Evolutionary conservation across 2,329 filamentous ascomycete genomes (phyloP).

Genomic region (Claviceps sp.): DNA sequence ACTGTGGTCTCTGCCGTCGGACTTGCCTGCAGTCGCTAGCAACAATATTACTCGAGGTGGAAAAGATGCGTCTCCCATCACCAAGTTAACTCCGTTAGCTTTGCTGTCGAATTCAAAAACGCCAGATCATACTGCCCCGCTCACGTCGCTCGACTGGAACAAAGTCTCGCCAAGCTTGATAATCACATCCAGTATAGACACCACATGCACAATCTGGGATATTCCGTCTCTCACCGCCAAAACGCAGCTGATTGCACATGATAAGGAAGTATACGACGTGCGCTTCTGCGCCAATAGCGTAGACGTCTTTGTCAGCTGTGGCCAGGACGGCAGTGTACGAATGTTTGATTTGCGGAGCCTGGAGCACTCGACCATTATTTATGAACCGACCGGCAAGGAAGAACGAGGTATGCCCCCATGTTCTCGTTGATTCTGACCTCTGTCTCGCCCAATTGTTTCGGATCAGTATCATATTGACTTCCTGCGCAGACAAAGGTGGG

Average conservation of each 20-base stretch:
- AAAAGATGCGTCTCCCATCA: constrained; percentile 43
- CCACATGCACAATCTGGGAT: constrained; percentile 98
- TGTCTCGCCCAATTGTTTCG: background rate
- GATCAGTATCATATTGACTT: constrained; percentile 9
- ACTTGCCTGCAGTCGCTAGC: constrained; percentile 40
- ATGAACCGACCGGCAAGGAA: constrained; percentile 86
- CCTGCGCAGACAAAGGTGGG: constrained; percentile 34
- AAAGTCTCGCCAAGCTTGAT: constrained; percentile 92
- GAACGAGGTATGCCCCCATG: constrained; percentile 43
- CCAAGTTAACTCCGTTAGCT: constrained; percentile 84
- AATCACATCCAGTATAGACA: constrained; percentile 97
- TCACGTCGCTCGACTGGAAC: constrained; percentile 97
- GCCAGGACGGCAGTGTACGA: constrained; percentile 89
- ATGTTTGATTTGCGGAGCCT: constrained; percentile 97
- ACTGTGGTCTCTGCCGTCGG: constrained; percentile 78
- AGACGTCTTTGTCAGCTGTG: constrained; percentile 97
- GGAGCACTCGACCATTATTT: constrained; percentile 98
- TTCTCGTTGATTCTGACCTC: background rate
- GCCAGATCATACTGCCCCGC: constrained; percentile 89
- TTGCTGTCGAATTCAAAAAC: constrained; percentile 96
- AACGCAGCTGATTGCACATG: constrained; percentile 94
- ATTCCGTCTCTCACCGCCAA: constrained; percentile 96
- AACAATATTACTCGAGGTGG: constrained; percentile 55
- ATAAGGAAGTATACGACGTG: constrained; percentile 98
- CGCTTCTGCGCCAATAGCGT: constrained; percentile 95